Percentiles rank a stretch among this genome's conserved stretches.
phyloP scores from a whole-genome alignment of 2,329 filamentous ascomycete genomes.

The Colletotrichum gigasporum region DNA sequence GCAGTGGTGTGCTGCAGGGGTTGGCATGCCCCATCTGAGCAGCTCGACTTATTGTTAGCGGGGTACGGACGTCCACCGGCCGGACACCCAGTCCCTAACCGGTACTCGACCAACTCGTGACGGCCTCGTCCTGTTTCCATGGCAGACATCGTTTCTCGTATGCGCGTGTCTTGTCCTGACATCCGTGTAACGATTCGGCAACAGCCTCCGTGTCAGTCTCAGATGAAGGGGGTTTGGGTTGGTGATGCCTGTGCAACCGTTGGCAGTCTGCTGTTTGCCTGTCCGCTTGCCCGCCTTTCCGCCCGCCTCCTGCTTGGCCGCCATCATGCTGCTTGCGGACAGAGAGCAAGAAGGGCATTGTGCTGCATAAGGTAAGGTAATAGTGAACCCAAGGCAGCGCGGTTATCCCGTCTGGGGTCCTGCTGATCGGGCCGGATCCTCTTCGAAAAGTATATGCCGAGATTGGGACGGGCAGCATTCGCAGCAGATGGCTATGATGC shows the following conservation, averaged over 20 bases:
- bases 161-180: conserved; percentile 10
- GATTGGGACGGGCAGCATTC: neutral
- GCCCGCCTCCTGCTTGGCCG: too few relatives aligned
- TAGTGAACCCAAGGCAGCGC: too few relatives aligned
- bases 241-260: neutral
- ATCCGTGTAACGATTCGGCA: neutral
- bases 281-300: neutral
- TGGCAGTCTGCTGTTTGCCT: neutral
- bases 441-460: conserved; percentile 2
- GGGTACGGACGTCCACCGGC: neutral
- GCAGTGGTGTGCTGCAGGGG: neutral
- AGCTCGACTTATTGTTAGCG: neutral
- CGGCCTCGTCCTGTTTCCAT: too few relatives aligned
- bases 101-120: too few relatives aligned
- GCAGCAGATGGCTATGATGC: neutral
- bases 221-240: neutral
- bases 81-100: too few relatives aligned
- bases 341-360: too few relatives aligned
- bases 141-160: neutral
- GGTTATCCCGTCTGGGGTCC: neutral
- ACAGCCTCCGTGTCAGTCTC: conserved; percentile 11
- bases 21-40: neutral
- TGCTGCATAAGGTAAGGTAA: too few relatives aligned
- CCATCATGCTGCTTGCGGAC: too few relatives aligned
- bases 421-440: conserved; percentile 10